These are phyloP conservation scores for Solanum etuberosum DNA, from an alignment of 257 asterid genomes.

Conservation along the genomic window DNA sequence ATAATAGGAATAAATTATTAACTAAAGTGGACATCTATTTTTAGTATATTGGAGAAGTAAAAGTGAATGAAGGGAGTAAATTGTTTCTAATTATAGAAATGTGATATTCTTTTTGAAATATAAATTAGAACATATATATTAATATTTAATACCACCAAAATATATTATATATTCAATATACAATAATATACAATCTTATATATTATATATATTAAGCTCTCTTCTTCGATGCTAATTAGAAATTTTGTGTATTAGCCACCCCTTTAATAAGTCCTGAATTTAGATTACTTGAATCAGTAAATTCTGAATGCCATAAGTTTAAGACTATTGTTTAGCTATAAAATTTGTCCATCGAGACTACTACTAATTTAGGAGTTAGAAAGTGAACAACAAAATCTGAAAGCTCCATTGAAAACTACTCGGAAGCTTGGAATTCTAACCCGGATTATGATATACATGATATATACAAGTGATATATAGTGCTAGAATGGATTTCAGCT, in stretches of 20 bases:
- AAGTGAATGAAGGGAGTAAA: no score
- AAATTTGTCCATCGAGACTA: no score
- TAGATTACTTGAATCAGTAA: background rate
- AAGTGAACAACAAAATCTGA: background rate
- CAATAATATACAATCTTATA: background rate
- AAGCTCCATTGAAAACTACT: background rate
- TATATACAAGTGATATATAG: background rate
- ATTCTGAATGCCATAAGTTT: background rate
- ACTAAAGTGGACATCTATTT: background rate
- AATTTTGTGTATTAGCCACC: background rate
- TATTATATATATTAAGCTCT: background rate
- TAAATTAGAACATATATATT: no score
- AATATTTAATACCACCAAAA: no score
- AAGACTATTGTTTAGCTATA: background rate
- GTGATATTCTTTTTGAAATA: no score
- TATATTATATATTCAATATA: no score
- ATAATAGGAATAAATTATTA: no score
- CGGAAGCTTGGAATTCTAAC: background rate
- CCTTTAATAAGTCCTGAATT: background rate
- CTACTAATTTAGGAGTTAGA: background rate
- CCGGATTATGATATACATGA: background rate
- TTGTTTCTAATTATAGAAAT: no score
- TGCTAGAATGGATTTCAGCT: background rate
- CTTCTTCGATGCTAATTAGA: background rate
- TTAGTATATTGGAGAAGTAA: no score